Evolutionary conservation across 345 rosid genomes (phyloP), one percentile per base, ranked within the genome.

Genomic region (Bretschneidera sinensis): DNA sequence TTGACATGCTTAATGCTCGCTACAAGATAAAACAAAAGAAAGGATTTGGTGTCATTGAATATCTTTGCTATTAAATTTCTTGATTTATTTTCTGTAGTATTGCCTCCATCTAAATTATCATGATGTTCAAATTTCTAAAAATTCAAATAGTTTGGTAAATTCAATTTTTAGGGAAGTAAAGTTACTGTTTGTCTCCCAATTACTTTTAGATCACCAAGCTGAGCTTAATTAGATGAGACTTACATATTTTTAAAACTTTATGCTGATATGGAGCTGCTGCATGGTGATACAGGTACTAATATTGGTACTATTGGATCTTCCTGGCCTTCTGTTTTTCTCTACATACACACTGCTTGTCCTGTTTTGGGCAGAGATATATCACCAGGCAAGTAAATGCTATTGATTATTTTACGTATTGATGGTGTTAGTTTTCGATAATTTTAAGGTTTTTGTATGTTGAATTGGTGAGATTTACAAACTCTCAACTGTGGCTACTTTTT

Each of bases 321-420:
- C 99, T 2, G 95, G 94, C 15, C 82, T 95, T 21, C 70, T 95
- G 52, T 88, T 95, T 68, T 95, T 95, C 83, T 88, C 99, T 2
- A 86, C 97, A 0, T 95, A 86, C 76, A 91, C 97, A 0, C 75
- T 95, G 63, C 91, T 95, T 8, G 97, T 91, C 60, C 81, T 95
- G 45, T 95, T 95, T 67, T 95, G 99, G 99, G 99, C 99, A 19
- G 99, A 95, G 78, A 95, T 95, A 82, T 95, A 95, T 80, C 97
- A 88, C 74, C 97, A 95, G 96, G 99, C 76, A 76, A 78, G 87
- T 67, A 25, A 48, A 25, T 56, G 23, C 19, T 51, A 7, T 15
- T 57, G 6, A 39, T 55, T 50, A 35, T 49, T 43, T 23, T 47
- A 13, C 45, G 10, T 39, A 14, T 7, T 7, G 45, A 39, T 39